Evolutionary conservation across 495 filamentous ascomycete species (phyloP).

Genomic region (Neurospora discreta): DNA sequence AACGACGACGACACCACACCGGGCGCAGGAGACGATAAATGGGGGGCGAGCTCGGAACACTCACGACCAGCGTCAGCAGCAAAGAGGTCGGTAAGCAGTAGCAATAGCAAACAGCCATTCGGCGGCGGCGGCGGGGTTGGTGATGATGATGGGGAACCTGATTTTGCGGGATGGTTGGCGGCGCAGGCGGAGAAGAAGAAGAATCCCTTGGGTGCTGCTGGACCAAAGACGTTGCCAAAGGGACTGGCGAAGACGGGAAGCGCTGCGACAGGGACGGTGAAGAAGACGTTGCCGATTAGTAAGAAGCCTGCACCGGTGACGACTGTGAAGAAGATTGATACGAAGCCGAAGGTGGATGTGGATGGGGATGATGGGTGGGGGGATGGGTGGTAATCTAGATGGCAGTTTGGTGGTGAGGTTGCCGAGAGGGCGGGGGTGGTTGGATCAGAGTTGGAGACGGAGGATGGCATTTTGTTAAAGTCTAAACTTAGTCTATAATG

Average conservation of each 20-base stretch:
- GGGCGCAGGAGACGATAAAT: slow-evolving; percentile 13
- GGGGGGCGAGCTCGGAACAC: slow-evolving; percentile 34
- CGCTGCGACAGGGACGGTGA: slow-evolving; percentile 13
- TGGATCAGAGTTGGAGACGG: background rate
- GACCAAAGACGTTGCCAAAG: slow-evolving; percentile 56
- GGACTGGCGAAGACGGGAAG: slow-evolving; percentile 53
- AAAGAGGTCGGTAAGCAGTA: slow-evolving; percentile 11
- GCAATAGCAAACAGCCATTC: slow-evolving; percentile 2
- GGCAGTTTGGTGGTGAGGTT: background rate
- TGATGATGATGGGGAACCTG: slow-evolving; percentile 57
- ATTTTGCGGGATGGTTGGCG: slow-evolving; percentile 88
- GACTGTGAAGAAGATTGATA: slow-evolving; percentile 6
- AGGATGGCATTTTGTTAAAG: too few relatives aligned
- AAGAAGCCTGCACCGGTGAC: background rate
- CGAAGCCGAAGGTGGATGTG: slow-evolving; percentile 26
- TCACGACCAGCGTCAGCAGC: slow-evolving; percentile 22
- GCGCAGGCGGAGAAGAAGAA: slow-evolving; percentile 68
- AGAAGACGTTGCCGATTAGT: slow-evolving; percentile 5
- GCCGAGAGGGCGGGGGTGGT: background rate
- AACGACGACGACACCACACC: slow-evolving; percentile 50
- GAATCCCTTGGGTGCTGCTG: slow-evolving; percentile 20
- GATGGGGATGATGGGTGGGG: slow-evolving; percentile 56
- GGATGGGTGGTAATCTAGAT: slow-evolving; percentile 45
- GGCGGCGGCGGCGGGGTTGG: too few relatives aligned
- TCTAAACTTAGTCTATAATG: too few relatives aligned